Conservation (phyloP, 495 filamentous ascomycete genomes). For the Neurospora intermedia region DNA sequence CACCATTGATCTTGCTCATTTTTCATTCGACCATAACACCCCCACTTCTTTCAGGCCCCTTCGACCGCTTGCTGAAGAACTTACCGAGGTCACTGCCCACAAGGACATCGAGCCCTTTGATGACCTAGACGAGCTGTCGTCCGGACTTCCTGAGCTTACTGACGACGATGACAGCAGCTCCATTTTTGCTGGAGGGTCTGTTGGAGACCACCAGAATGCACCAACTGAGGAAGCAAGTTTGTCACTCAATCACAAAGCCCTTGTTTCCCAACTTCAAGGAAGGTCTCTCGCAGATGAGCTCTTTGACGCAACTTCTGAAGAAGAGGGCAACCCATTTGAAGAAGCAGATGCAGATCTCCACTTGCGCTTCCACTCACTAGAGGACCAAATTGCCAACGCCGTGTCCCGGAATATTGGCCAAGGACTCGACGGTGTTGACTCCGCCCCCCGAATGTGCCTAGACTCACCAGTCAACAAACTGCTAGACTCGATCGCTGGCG, state of each 20-base stretch:
- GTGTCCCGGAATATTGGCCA: not conserved
- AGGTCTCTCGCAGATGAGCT: not conserved
- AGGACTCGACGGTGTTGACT: not conserved
- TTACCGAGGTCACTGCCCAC: not conserved
- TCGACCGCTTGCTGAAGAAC: not conserved
- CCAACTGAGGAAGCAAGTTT: not conserved
- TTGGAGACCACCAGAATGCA: not conserved
- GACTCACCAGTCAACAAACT: not conserved
- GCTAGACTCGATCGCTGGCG: not conserved
- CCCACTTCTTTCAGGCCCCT: not conserved
- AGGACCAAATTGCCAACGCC: not conserved
- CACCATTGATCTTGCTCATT: not conserved
- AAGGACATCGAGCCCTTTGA: not conserved
- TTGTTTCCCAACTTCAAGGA: not conserved
- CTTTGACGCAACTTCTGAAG: not conserved
- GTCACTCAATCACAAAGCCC: not conserved
- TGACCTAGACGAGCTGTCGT: not conserved
- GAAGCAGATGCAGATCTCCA: not conserved
- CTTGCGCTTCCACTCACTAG: not conserved
- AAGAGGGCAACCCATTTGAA: not conserved
- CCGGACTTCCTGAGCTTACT: not conserved
- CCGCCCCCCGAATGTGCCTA: not conserved
- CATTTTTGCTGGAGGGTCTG: not conserved
- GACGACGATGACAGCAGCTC: not conserved
- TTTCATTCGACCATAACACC: not conserved